Evolutionary conservation across 495 filamentous ascomycete species (phyloP), one percentile per base, ranked within the genome.

Genomic region (Penicillium canescens): DNA sequence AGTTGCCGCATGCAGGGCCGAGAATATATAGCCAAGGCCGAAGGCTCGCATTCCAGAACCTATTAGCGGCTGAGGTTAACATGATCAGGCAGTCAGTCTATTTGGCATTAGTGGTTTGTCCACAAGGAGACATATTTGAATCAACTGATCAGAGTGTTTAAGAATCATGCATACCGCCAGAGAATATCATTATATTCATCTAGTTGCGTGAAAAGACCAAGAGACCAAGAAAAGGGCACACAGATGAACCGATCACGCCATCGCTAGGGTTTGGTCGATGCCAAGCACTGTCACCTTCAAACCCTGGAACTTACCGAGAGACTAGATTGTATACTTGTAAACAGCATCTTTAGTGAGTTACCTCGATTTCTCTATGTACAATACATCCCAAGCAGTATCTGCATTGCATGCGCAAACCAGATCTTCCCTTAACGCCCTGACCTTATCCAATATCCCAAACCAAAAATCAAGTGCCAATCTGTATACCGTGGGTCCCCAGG

Each of bases 391-490:
- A 38, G 35, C 45, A 58, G 47, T 56, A 57, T 61, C 45, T 64
- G 57, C 47, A 54, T 44, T 47, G 50, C 37, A 18, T 18, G 18
- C 18, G 18, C 41, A 53, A 54, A 46, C 31, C 50, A 42, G 24
- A 43, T 46, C 33, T 44, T 40, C 42, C 41, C 36, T 16, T 34
- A 61, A 61, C 58, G 54, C 58, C 58, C 21, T 48, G 43, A 51
- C 43, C 61, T 44, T 46, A 40, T 54, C 46, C 45, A 47, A 31
- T 8, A 52, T 18, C 24, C 53, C 46, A 31, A 55, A 44, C 41
- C 34, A 39, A 12, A 57, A 64, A 44, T 51, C 20, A 55, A 47
- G 50, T 66, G 55, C 49, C 70, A 73, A 55, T 73, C 60, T 73
- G 70, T 70, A 60, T 62, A 58, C 54, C 62, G 43, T 54, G 34